Evolutionary conservation across 2,329 filamentous ascomycete genomes (phyloP), one percentile per base, ranked within the genome.

Genomic region (Fusarium ambrosium): DNA sequence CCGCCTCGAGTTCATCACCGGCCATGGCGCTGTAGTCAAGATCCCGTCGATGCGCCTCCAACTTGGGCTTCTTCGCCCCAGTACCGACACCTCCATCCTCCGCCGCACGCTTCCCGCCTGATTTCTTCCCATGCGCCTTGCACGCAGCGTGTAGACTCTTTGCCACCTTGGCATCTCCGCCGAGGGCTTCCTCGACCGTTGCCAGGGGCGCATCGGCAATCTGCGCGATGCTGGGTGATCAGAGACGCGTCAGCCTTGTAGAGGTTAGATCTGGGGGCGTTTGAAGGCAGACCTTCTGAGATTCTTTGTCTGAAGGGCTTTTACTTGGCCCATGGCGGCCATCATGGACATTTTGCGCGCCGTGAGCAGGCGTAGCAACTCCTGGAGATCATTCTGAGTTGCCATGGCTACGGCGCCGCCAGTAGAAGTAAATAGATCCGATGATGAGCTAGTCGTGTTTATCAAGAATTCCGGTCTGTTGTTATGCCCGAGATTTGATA

Each of bases 1-100:
- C 90, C 8, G 84, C 85, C 80, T 95, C 93, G 1, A 92, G 83
- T 60, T 92, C 89, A 16, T 88, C 87, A 0, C 91, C 88, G 2
- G 85, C 82, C 80, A 84, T 82, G 64, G 83, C 85, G 71, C 62
- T 84, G 59, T 84, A 84, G 68, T 84, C 82, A 29, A 84, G 61
- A 66, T 84, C 81, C 29, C 76, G 79, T 59, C 79, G 82, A 61
- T 82, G 82, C 6, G 75, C 69, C 66, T 83, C 82, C 16, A 84
- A 64, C 56, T 78, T 82, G 6, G 77, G 70, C 68, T 79, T 83
- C 72, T 84, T 84, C 24, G 69, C 69, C 29, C 70, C 73, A 14
- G 66, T 29, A 6, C 67, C 10, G 29, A 64, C 64, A 14, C 71
- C 51, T 0, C 67, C 29, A 18, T 75, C 76, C 14, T 78, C 78